Evolutionary conservation across 495 filamentous ascomycete genomes (phyloP).

Genomic region (Tuber calosporum): DNA sequence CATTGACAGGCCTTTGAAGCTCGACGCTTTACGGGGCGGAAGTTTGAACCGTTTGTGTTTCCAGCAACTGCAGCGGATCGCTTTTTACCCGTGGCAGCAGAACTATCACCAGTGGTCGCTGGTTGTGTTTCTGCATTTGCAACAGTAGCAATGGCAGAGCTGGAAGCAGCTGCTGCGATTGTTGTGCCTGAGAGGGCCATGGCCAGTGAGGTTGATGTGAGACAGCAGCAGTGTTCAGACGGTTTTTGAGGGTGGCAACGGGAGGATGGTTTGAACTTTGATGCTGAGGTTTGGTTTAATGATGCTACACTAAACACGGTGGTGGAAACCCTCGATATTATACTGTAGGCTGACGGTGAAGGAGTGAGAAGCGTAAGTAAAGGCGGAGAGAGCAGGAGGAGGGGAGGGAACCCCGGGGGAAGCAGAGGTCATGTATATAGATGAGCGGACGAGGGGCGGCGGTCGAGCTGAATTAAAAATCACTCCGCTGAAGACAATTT

Average conservation of each 20-base stretch:
- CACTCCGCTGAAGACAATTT: neutral
- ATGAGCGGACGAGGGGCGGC: conserved; percentile 1
- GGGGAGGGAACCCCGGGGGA: neutral
- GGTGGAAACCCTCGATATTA: neutral
- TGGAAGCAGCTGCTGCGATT: neutral
- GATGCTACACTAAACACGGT: neutral
- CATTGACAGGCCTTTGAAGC: conserved; percentile 82
- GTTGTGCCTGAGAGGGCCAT: neutral
- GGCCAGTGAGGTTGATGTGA: neutral
- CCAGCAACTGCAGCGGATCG: conserved; percentile 30
- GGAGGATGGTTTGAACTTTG: neutral
- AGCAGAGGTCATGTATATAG: conserved; percentile 1
- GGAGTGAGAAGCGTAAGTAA: neutral
- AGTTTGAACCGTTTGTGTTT: conserved; percentile 17
- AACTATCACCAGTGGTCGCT: neutral
- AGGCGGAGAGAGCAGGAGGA: neutral
- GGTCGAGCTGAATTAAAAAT: neutral
- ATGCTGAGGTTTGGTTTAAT: neutral
- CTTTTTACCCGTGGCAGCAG: conserved; percentile 26
- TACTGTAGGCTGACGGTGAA: neutral
- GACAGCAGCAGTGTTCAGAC: neutral
- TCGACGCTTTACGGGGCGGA: conserved; percentile 65
- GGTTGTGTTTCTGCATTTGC: neutral
- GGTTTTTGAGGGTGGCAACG: neutral
- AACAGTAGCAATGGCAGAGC: neutral